Conservation (phyloP, 805 yeast species). For the Candida rishiriensis region DNA sequence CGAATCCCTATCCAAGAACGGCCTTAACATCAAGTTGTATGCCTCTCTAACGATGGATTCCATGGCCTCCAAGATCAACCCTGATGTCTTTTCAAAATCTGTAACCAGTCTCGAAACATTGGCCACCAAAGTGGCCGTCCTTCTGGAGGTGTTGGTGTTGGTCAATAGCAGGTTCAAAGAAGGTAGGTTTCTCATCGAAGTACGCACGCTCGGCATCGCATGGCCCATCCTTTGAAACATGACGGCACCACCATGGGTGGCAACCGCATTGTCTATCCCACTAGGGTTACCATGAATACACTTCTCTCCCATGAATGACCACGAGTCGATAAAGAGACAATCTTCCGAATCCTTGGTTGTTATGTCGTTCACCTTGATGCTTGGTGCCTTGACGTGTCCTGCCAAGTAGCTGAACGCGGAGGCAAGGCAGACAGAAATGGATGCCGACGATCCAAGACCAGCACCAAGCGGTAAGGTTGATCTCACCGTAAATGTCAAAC, state of each 20-base stretch:
- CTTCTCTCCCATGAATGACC: slow-evolving; percentile 92
- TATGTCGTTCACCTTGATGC: slow-evolving; percentile 31
- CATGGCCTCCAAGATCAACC: slow-evolving; percentile 69
- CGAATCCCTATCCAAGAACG: slow-evolving; percentile 40
- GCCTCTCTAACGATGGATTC: slow-evolving; percentile 72
- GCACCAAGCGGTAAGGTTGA: slow-evolving; percentile 95
- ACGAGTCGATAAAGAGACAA: slow-evolving; percentile 63
- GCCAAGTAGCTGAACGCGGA: slow-evolving; percentile 66
- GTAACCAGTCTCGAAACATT: slow-evolving; percentile 57
- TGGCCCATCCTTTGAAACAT: slow-evolving; percentile 65
- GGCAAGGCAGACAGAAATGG: slow-evolving; percentile 79
- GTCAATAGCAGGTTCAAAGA: slow-evolving; percentile 69
- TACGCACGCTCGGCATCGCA: slow-evolving; percentile 58
- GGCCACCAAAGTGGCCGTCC: slow-evolving; percentile 80
- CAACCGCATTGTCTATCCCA: slow-evolving; percentile 95
- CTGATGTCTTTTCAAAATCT: slow-evolving; percentile 50
- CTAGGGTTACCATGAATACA: slow-evolving; percentile 96
- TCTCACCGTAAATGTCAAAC: slow-evolving; percentile 56
- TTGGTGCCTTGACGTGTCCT: slow-evolving; percentile 43
- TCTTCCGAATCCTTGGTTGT: slow-evolving; percentile 34
- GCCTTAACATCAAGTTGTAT: slow-evolving; percentile 53
- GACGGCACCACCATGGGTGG: slow-evolving; percentile 95
- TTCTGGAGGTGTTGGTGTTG: slow-evolving; percentile 81
- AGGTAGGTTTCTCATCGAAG: slow-evolving; percentile 70
- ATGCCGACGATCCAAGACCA: slow-evolving; percentile 92